These are phyloP conservation scores for Pseudozyma hubeiensis DNA, from an alignment of 1,284 basidiomycete species.

Conservation along the genomic window DNA sequence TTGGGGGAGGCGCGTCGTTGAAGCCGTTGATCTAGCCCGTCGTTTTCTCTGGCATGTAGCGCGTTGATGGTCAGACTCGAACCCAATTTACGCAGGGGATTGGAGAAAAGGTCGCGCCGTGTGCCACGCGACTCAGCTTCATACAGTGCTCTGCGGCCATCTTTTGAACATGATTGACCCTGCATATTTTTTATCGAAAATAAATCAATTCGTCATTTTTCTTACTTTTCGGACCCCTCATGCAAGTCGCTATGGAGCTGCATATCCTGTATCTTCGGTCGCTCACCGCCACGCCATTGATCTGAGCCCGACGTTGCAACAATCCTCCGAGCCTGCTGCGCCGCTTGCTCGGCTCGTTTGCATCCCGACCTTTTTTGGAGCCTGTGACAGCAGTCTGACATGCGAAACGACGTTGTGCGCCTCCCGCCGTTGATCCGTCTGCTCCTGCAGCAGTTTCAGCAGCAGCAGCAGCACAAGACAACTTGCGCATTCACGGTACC, in stretches of 20 bases:
- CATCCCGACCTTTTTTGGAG: conserved; percentile 2
- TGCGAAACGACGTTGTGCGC: conserved; percentile 13
- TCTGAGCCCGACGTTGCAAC: conserved; percentile 17
- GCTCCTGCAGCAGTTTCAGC: not conserved
- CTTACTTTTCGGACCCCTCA: not conserved
- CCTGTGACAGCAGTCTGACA: not conserved
- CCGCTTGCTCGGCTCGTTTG: conserved; percentile 1
- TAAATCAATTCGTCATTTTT: not conserved
- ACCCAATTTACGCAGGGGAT: not conserved
- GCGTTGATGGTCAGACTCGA: not conserved
- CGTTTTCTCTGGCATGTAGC: not conserved
- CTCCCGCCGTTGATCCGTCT: not conserved
- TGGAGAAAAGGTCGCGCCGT: not conserved
- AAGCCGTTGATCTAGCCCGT: conserved; percentile 8
- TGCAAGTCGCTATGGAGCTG: conserved; percentile 1
- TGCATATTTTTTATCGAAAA: conserved; percentile 6
- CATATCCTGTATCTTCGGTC: conserved; percentile 1
- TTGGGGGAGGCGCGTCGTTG: not conserved
- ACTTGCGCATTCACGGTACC: not conserved
- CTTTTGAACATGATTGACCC: not conserved
- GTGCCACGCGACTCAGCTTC: conserved; percentile 5
- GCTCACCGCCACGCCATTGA: conserved; percentile 8
- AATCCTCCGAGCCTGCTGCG: conserved; percentile 3
- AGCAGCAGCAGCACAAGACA: not conserved
- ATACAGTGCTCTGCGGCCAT: conserved; percentile 7